Evolutionary conservation across 2,329 filamentous ascomycete species (phyloP).

Genomic region (Dactylellina cionopaga): DNA sequence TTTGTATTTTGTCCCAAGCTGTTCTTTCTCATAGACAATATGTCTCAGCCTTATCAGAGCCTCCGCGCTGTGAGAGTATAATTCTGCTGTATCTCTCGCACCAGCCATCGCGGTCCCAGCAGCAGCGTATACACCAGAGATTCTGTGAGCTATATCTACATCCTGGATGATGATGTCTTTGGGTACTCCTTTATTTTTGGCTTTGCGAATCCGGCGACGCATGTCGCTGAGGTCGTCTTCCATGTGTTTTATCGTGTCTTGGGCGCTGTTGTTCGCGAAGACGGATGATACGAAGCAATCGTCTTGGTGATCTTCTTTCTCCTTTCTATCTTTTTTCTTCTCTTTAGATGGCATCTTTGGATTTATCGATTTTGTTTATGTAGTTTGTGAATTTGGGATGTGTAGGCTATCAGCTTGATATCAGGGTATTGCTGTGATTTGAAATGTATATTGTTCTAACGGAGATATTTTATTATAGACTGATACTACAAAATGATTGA

Average conservation of each 20-base stretch:
- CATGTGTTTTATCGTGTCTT: background rate
- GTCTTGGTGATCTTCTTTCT: too few relatives aligned
- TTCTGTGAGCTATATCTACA: background rate
- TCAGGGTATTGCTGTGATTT: too few relatives aligned
- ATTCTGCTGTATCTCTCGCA: background rate
- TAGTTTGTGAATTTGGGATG: too few relatives aligned
- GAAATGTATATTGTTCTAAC: too few relatives aligned
- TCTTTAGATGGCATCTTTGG: too few relatives aligned
- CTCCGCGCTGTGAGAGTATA: constrained; percentile 5
- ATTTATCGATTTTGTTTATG: too few relatives aligned
- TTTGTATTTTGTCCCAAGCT: background rate
- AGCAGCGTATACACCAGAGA: background rate
- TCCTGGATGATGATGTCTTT: background rate
- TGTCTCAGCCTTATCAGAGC: constrained; percentile 1
- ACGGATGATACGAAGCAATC: too few relatives aligned
- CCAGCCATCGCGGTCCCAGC: constrained; percentile 4
- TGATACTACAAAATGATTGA: too few relatives aligned
- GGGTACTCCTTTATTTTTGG: background rate
- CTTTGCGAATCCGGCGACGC: constrained; percentile 14
- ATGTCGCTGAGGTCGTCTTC: constrained; percentile 23
- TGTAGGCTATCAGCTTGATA: too few relatives aligned
- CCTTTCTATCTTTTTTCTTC: too few relatives aligned
- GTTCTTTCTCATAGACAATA: background rate
- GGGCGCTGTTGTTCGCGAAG: background rate
- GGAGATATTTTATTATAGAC: too few relatives aligned